These are phyloP conservation scores for Ceratocystis variospora DNA, from an alignment of 2,329 filamentous ascomycete species.

Conservation along the genomic window DNA sequence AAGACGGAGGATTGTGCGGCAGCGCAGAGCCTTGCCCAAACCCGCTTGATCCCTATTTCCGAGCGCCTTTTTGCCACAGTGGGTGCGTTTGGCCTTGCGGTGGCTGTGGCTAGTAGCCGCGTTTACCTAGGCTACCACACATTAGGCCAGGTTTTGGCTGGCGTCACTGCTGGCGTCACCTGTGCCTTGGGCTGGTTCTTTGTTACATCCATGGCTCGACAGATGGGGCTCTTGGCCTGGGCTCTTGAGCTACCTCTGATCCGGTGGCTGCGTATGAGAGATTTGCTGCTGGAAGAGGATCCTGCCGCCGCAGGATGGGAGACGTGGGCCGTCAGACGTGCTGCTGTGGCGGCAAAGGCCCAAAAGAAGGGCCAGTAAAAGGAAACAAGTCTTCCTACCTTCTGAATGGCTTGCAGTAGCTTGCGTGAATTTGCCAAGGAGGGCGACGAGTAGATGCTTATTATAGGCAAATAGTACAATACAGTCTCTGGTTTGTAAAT, in stretches of 20 bases:
- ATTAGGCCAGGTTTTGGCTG: constrained; percentile 70
- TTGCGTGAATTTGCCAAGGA: background rate
- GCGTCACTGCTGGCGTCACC: constrained; percentile 52
- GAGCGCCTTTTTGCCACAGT: constrained; percentile 45
- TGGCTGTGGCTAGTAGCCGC: constrained; percentile 62
- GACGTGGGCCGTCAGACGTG: constrained; percentile 56
- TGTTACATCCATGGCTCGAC: constrained; percentile 51
- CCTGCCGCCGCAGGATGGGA: constrained; percentile 86
- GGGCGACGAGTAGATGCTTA: background rate
- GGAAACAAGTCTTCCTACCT: background rate
- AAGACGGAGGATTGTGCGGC: background rate
- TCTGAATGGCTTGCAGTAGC: background rate
- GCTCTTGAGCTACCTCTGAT: constrained; percentile 51
- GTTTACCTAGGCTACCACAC: constrained; percentile 93
- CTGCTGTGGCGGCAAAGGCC: constrained; percentile 9
- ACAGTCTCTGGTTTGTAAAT: too few relatives aligned
- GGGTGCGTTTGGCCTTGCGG: constrained; percentile 47
- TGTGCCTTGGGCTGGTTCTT: constrained; percentile 70
- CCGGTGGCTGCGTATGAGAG: constrained; percentile 57
- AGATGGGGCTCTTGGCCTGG: constrained; percentile 58
- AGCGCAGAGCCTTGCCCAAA: background rate
- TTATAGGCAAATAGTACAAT: too few relatives aligned
- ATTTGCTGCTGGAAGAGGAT: constrained; percentile 79
- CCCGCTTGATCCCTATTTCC: constrained; percentile 40
- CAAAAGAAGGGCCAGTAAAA: constrained; percentile 8